Base-by-base conservation (phyloP, 2,329 filamentous ascomycete genomes). In the Calonectria ilicicola region DNA sequence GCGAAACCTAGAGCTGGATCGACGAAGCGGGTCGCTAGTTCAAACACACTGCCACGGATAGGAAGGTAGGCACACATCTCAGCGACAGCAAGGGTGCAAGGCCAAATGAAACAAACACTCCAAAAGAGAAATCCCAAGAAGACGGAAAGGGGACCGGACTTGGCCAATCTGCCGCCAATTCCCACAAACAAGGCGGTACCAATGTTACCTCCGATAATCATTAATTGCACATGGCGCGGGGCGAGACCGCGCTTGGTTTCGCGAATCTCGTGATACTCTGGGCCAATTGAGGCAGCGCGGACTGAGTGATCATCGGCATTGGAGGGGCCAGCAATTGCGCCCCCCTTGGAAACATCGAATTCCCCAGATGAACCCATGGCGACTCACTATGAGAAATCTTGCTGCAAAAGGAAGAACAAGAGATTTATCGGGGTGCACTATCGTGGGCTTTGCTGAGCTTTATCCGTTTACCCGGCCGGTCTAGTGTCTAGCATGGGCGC, bases 21-120 rank as follows among this genome's bases (percentile, higher is more conserved):
- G 19, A 89, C 86, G 73, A 87, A 90, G 9, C 88, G 85, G 6
- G 82, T 84, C 32, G 86, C 87, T 35, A 89, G 85, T 73, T 90
- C 87, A 23, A 89, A 88, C 27, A 90, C 87, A n/a, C 86, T 86
- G 21, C 87, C 85, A n/a, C 87, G 83, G 47, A 90, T 82, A 0
- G 89, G 89, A 26, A 90, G 82, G 72, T 88, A 89, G 15, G 88
- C 86, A 47, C 85, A 85, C 87, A 91, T 89, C 80, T 91, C 89
- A 69, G 87, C 89, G 26, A 91, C 83, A 72, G 81, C 83, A 58
- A 86, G 75, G 78, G 84, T 81, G 65, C 79, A 73, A 6, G 83
- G 84, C 83, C 82, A 85, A 73, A 85, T 81, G 79, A 82, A 85
- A 68, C 82, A 78, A 19, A 82, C 58, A 14, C 82, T 83, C 83